phyloP scores from a whole-genome alignment of 2,329 filamentous ascomycete genomes.

The Magnaporthiopsis poae region DNA sequence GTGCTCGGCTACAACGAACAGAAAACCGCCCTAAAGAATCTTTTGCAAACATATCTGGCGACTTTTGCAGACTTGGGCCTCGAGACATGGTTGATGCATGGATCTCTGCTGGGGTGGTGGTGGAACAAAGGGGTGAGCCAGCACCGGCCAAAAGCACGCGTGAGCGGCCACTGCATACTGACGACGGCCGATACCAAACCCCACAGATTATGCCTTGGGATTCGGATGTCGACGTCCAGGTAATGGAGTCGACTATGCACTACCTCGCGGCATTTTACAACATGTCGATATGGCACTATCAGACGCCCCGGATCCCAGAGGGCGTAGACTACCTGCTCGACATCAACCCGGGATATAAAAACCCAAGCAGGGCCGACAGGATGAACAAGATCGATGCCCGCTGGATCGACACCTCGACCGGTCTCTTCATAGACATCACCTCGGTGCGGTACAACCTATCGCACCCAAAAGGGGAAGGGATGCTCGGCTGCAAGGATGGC shows the following conservation, averaged over 20 bases:
- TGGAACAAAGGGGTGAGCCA: slow-evolving; percentile 51
- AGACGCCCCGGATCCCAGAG: slow-evolving; percentile 27
- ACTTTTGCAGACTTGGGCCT: slow-evolving; percentile 56
- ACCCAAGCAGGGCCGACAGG: slow-evolving; percentile 27
- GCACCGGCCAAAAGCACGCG: no score
- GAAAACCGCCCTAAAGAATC: slow-evolving; percentile 50
- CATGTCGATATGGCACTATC: slow-evolving; percentile 37
- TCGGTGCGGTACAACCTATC: slow-evolving; percentile 38
- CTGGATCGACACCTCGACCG: slow-evolving; percentile 38
- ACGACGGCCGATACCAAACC: neutral
- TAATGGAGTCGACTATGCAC: slow-evolving; percentile 55
- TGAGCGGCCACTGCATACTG: slow-evolving; percentile 9
- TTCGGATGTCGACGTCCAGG: slow-evolving; percentile 66
- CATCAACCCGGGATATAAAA: slow-evolving; percentile 33
- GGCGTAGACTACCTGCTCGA: slow-evolving; percentile 40
- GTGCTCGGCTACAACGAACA: slow-evolving; percentile 45
- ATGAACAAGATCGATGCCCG: slow-evolving; percentile 38
- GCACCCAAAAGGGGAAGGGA: slow-evolving; percentile 32
- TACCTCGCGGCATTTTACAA: slow-evolving; percentile 61
- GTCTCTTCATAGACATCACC: slow-evolving; percentile 42
- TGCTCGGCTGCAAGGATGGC: slow-evolving; percentile 41
- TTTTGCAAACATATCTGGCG: slow-evolving; percentile 62
- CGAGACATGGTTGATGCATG: slow-evolving; percentile 76
- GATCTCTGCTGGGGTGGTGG: slow-evolving; percentile 81
- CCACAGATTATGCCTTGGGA: slow-evolving; percentile 66